Conservation (phyloP, 495 filamentous ascomycete genomes). For the Parathielavia hyrcaniae region DNA sequence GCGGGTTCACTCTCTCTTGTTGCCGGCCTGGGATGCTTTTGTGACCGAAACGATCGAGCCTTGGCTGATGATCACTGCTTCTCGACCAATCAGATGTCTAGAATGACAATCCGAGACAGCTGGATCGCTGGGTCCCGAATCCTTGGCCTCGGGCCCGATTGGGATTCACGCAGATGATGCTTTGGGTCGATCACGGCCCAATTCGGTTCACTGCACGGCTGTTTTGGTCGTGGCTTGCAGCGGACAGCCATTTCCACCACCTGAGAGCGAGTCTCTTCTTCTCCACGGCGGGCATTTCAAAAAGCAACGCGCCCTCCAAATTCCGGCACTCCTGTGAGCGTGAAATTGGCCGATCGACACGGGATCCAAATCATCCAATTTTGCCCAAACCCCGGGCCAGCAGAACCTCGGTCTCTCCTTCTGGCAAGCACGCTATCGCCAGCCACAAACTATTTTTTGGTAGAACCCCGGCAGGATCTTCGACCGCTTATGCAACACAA, state of each 20-base stretch:
- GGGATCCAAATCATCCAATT: no score
- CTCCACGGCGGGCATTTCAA: no score
- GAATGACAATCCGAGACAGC: not conserved
- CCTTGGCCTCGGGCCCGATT: not conserved
- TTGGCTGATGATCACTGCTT: not conserved
- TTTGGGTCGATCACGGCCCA: not conserved
- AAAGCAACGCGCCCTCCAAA: constrained; percentile 1
- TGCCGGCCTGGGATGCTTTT: not conserved
- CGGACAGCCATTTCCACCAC: not conserved
- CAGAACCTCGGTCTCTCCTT: not conserved
- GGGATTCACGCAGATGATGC: not conserved
- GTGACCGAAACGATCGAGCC: not conserved
- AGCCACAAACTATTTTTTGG: not conserved
- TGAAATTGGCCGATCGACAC: no score
- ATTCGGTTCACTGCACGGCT: not conserved
- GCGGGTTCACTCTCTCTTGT: not conserved
- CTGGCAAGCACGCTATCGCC: not conserved
- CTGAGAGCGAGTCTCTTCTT: not conserved
- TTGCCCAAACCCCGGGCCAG: no score
- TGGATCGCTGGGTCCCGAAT: not conserved
- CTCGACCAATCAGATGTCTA: not conserved
- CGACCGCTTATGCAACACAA: constrained; percentile 9
- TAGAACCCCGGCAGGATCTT: constrained; percentile 6
- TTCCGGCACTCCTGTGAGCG: not conserved
- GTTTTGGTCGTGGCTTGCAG: not conserved